These are phyloP conservation scores for Kodamaea leandrae DNA, from an alignment of 805 yeast genomes.

Conservation along the genomic window DNA sequence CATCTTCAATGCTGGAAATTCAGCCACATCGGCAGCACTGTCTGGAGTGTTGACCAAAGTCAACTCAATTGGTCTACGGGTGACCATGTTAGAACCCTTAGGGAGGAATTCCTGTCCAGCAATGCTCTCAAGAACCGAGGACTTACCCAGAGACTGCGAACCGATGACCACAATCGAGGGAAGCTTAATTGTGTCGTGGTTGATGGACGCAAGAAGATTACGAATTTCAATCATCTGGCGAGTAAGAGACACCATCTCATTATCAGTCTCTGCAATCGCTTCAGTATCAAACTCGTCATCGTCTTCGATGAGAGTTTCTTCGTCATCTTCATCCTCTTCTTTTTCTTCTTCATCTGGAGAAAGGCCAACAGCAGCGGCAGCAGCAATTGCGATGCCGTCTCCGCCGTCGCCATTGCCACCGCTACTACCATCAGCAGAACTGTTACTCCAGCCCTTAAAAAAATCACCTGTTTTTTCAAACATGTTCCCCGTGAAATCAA, in stretches of 20 bases:
- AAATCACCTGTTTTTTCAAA: slow-evolving; percentile 49
- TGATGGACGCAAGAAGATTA: slow-evolving; percentile 69
- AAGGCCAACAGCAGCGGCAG: slow-evolving; percentile 54
- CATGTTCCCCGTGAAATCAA: slow-evolving; percentile 58
- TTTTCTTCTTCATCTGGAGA: slow-evolving; percentile 33
- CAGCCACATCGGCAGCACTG: slow-evolving; percentile 81
- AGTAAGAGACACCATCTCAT: slow-evolving; percentile 84
- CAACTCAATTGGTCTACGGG: slow-evolving; percentile 94
- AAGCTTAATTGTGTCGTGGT: slow-evolving; percentile 72
- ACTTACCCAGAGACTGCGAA: slow-evolving; percentile 95
- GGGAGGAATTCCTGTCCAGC: slow-evolving; percentile 99
- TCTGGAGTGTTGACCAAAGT: slow-evolving; percentile 86
- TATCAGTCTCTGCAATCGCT: slow-evolving; percentile 56
- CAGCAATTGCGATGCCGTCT: slow-evolving; percentile 42
- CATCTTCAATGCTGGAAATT: slow-evolving; percentile 85
- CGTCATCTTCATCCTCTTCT: slow-evolving; percentile 39
- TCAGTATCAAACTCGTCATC: slow-evolving; percentile 45
- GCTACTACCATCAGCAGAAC: slow-evolving; percentile 22
- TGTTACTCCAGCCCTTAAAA: slow-evolving; percentile 29
- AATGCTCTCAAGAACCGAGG: slow-evolving; percentile 91
- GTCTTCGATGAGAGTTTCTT: slow-evolving; percentile 45
- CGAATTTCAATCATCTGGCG: slow-evolving; percentile 97
- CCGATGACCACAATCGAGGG: slow-evolving; percentile 98
- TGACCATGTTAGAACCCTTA: slow-evolving; percentile 97
- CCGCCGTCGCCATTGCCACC: slow-evolving; percentile 25